These are phyloP conservation scores for Thuidium tamariscinum DNA, from an alignment of 225 moss, liverwort and hornwort genomes.

Conservation along the genomic window DNA sequence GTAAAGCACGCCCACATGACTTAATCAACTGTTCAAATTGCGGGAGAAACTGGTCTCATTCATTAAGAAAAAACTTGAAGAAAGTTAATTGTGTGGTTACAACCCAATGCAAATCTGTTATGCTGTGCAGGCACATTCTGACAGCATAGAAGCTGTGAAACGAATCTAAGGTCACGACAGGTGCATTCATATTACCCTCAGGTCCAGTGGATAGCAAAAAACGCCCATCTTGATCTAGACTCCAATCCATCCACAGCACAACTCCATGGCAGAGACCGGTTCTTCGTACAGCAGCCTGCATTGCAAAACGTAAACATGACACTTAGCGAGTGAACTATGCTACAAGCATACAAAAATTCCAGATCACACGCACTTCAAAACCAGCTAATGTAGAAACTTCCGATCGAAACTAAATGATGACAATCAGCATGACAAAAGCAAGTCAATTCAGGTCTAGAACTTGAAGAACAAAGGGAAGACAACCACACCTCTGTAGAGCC, in stretches of 20 bases:
- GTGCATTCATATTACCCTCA: conserved; percentile 9
- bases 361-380: neutral
- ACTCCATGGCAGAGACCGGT: conserved; percentile 1
- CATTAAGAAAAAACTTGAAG: neutral
- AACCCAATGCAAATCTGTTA: neutral
- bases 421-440: neutral
- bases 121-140: neutral
- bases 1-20: neutral
- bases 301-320: neutral
- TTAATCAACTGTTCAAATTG: neutral
- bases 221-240: conserved; percentile 3
- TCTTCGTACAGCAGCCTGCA: neutral
- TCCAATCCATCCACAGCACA: conserved; percentile 13
- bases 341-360: neutral
- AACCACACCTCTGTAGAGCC: conserved; percentile 32
- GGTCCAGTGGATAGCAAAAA: conserved; percentile 56
- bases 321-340: neutral
- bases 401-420: neutral
- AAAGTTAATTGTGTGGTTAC: neutral
- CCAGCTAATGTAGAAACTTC: neutral
- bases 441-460: neutral
- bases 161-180: neutral
- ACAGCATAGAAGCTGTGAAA: neutral
- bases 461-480: neutral
- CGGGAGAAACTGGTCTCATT: neutral